Percentiles rank a stretch among this genome's conserved stretches.
phyloP scores from a whole-genome alignment of 768 basidiomycete species.

The Coprinopsis sp. region DNA sequence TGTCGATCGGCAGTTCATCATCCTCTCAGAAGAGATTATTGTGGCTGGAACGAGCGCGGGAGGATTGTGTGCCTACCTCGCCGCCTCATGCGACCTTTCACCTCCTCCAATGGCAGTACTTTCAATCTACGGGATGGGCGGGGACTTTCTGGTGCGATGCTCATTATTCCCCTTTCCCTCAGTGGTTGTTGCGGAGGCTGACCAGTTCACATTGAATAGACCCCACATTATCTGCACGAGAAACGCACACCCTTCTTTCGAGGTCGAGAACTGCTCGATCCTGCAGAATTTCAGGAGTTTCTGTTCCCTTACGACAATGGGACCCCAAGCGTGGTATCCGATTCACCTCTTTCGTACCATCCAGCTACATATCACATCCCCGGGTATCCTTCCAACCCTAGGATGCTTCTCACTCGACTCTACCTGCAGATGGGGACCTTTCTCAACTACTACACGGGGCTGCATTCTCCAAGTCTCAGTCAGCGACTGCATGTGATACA shows the following conservation, averaged over 20 bases:
- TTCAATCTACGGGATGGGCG: constrained; percentile 63
- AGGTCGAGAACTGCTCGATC: constrained; percentile 52
- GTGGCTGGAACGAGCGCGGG: constrained; percentile 60
- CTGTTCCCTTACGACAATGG: constrained; percentile 29
- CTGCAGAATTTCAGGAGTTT: constrained; percentile 37
- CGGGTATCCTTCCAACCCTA: constrained; percentile 57
- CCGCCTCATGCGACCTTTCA: constrained; percentile 38
- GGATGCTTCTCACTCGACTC: constrained; percentile 53
- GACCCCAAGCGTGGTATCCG: constrained; percentile 21
- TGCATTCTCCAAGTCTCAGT: constrained; percentile 46
- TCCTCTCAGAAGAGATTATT: constrained; percentile 43
- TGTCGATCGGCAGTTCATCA: constrained; percentile 18
- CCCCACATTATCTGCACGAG: constrained; percentile 42
- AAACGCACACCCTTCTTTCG: constrained; percentile 50
- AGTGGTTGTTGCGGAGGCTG: neutral
- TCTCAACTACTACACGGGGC: constrained; percentile 55
- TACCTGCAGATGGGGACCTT: constrained; percentile 55
- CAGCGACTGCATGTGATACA: constrained; percentile 25
- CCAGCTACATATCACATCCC: constrained; percentile 41
- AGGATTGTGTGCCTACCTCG: constrained; percentile 59
- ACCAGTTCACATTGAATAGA: too few species aligned
- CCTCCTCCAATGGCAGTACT: constrained; percentile 54
- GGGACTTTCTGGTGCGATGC: constrained; percentile 43
- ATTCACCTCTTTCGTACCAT: constrained; percentile 46
- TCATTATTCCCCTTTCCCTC: neutral